Evolutionary conservation across 768 basidiomycete genomes (phyloP).

Genomic region (Termitomyces sp.): DNA sequence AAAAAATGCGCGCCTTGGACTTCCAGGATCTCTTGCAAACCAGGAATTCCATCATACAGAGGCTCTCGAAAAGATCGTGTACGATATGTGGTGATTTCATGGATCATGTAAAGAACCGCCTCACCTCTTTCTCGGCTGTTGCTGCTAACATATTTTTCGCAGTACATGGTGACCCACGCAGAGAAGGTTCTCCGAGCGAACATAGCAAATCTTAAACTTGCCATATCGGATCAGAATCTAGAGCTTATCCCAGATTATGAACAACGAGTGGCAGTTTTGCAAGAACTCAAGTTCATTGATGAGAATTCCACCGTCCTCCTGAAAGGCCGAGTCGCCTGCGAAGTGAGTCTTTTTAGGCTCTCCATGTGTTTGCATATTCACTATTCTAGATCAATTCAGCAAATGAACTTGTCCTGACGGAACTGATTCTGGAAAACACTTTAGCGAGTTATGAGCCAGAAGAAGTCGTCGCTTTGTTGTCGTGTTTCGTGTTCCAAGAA

Average conservation of each 20-base stretch:
- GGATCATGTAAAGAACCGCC: constrained; percentile 58
- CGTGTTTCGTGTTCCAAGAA: constrained; percentile 97
- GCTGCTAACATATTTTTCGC: constrained; percentile 5
- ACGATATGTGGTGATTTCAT: constrained; percentile 63
- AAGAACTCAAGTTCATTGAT: constrained; percentile 91
- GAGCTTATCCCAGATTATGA: constrained; percentile 97
- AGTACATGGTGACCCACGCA: constrained; percentile 79
- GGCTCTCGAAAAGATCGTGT: constrained; percentile 45
- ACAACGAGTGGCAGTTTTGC: constrained; percentile 85
- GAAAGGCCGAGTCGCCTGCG: constrained; percentile 97
- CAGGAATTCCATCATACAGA: constrained; percentile 46
- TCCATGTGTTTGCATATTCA: neutral
- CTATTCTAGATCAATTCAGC: constrained; percentile 86
- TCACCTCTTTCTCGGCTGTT: neutral
- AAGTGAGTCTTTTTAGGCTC: constrained; percentile 47
- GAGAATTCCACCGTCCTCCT: constrained; percentile 93
- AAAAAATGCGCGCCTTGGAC: constrained; percentile 75
- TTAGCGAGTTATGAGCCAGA: constrained; percentile 88
- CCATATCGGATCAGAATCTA: constrained; percentile 94
- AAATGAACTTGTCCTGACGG: constrained; percentile 94
- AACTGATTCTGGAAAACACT: constrained; percentile 94
- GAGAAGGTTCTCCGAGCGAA: constrained; percentile 71
- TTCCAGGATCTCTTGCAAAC: constrained; percentile 80
- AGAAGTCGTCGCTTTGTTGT: constrained; percentile 94
- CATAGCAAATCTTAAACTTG: constrained; percentile 74